Percentiles rank a stretch among this genome's conserved stretches.
Conservation (phyloP, 148 eudicot species). For the Vaccinium myrtillus region DNA sequence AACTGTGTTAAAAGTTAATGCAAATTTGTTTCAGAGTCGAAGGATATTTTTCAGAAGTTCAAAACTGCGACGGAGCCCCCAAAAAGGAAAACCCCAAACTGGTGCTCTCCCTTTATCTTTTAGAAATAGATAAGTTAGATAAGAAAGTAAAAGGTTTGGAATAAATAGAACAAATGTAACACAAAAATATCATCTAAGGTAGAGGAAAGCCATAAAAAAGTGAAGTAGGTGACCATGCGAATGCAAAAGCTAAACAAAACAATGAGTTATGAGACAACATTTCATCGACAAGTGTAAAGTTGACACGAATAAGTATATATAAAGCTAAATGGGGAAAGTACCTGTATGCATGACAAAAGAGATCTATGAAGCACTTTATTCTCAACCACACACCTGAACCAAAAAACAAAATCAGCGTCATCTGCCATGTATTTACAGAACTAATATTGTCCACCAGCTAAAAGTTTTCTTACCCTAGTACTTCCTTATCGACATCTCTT, state of each 20-base stretch:
- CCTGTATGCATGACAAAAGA: conserved; percentile 71
- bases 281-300: neutral
- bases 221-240: neutral
- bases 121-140: neutral
- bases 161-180: neutral
- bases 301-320: conserved; percentile 1
- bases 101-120: too few species aligned
- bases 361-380: conserved; percentile 89
- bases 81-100: too few species aligned
- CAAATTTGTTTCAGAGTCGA: too few species aligned
- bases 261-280: neutral
- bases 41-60: too few species aligned
- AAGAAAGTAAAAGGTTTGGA: neutral
- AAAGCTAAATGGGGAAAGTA: conserved; percentile 21
- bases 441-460: neutral
- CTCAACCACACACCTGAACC: conserved; percentile 90
- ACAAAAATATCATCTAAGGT: neutral
- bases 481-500: conserved; percentile 77
- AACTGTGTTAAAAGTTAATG: too few species aligned
- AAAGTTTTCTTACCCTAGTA: conserved; percentile 69
- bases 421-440: conserved; percentile 7
- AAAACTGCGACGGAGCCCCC: too few species aligned
- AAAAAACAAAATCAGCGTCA: conserved; percentile 23
- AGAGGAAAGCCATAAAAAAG: neutral
- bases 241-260: neutral